A percentile compares a stretch with the other conserved stretches of the same genome.
phyloP scores from a whole-genome alignment of 1,284 basidiomycete genomes.

The Trichosporon inkin region DNA sequence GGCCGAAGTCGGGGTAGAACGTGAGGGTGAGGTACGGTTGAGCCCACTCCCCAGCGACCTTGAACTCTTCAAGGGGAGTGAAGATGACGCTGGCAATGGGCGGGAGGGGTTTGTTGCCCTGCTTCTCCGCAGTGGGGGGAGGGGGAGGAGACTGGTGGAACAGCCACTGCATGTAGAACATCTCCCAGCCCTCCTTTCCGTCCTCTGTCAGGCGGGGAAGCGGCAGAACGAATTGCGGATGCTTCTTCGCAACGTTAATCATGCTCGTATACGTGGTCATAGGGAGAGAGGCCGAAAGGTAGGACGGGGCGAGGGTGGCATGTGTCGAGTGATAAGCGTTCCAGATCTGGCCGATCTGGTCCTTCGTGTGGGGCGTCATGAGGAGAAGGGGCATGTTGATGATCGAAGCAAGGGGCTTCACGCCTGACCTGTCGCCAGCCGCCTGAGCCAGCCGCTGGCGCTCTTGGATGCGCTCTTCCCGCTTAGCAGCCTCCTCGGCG shows the following conservation, averaged over 20 bases:
- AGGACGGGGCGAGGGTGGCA: conserved; percentile 71
- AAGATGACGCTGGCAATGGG: conserved; percentile 66
- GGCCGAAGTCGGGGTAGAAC: conserved; percentile 82
- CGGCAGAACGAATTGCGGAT: conserved; percentile 74
- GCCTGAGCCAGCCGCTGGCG: conserved; percentile 25
- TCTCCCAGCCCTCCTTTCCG: conserved; percentile 62
- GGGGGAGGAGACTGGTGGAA: conserved; percentile 63
- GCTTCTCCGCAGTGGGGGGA: conserved; percentile 29
- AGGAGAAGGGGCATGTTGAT: conserved; percentile 70
- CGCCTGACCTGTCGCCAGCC: conserved; percentile 43
- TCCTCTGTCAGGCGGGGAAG: conserved; percentile 55
- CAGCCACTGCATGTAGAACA: conserved; percentile 82
- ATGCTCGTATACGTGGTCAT: conserved; percentile 68
- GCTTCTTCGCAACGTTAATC: conserved; percentile 59
- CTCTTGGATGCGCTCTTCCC: conserved; percentile 46
- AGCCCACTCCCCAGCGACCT: conserved; percentile 76
- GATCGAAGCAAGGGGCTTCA: conserved; percentile 69
- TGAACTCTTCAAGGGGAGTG: conserved; percentile 92
- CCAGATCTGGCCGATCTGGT: conserved; percentile 76
- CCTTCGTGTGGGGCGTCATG: conserved; percentile 63
- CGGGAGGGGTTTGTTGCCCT: conserved; percentile 42
- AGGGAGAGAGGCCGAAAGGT: conserved; percentile 74
- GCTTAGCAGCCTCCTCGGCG: conserved; percentile 51
- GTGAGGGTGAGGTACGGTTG: conserved; percentile 88
- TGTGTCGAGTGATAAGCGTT: conserved; percentile 79